Conservation (phyloP, 192 early-diverging fungal species). For the Entomortierella beljakovae region DNA sequence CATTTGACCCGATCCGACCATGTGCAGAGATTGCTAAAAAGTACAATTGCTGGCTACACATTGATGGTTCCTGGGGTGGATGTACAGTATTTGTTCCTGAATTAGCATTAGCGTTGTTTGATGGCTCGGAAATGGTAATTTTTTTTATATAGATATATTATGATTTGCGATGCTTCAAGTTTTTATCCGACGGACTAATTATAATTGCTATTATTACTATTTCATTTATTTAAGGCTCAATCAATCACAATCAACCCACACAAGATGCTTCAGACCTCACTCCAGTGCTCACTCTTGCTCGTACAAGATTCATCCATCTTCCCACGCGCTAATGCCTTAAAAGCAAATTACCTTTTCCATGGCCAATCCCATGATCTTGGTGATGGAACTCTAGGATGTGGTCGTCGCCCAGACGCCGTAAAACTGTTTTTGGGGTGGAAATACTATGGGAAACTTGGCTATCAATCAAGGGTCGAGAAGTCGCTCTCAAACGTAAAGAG, state of each 20-base stretch:
- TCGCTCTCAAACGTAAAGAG: conserved; percentile 65
- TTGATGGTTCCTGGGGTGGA: conserved; percentile 87
- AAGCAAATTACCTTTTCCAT: conserved; percentile 79
- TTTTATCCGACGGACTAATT: background rate
- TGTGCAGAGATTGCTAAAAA: conserved; percentile 69
- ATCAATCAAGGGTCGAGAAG: conserved; percentile 63
- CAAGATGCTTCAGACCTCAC: conserved; percentile 82
- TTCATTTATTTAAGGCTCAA: conserved; percentile 58
- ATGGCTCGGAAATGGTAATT: conserved; percentile 63
- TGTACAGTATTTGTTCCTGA: conserved; percentile 70
- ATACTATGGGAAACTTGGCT: conserved; percentile 75
- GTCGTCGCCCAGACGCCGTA: conserved; percentile 80
- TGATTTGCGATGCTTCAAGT: background rate
- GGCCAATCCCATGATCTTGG: conserved; percentile 75
- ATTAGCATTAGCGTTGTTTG: conserved; percentile 52
- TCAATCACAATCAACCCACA: conserved; percentile 84
- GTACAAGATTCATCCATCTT: conserved; percentile 66
- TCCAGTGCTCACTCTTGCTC: conserved; percentile 83
- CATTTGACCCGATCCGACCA: conserved; percentile 77
- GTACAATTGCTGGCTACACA: conserved; percentile 78
- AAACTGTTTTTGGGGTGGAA: conserved; percentile 87
- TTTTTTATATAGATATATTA: background rate
- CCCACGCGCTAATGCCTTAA: conserved; percentile 69
- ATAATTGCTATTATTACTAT: background rate
- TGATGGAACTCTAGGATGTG: conserved; percentile 83